Evolutionary conservation across 805 yeast genomes (phyloP).

Genomic region (Schwanniomyces sp.): DNA sequence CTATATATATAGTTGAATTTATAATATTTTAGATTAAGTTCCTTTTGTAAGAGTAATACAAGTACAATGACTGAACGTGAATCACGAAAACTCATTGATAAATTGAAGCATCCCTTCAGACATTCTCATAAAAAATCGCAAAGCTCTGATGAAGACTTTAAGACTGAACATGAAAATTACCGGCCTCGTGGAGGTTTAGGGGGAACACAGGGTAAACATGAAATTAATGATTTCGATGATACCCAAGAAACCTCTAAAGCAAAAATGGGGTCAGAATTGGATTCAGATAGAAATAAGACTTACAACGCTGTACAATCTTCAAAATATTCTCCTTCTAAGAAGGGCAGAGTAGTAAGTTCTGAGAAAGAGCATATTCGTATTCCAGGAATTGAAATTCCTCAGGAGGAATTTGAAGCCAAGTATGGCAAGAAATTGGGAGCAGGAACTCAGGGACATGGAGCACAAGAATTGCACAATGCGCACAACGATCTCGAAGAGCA

Average conservation of each 20-base stretch:
- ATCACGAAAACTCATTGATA: conserved; percentile 16
- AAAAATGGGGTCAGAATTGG: neutral
- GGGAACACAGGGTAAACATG: neutral
- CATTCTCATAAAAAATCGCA: conserved; percentile 5
- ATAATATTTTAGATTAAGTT: neutral
- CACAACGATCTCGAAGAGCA: neutral
- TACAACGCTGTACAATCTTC: neutral
- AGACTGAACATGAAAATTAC: neutral
- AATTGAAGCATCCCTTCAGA: conserved; percentile 22
- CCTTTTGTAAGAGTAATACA: neutral
- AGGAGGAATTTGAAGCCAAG: neutral
- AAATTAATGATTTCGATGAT: neutral
- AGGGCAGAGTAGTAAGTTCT: neutral
- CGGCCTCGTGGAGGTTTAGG: neutral
- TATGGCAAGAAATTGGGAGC: neutral
- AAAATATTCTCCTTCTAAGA: neutral
- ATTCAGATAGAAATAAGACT: neutral
- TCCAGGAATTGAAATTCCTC: neutral
- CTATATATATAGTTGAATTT: neutral
- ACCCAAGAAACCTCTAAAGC: neutral
- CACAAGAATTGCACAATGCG: neutral
- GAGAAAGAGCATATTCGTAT: neutral
- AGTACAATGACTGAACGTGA: conserved; percentile 9
- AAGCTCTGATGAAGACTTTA: neutral
- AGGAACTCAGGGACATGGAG: neutral